phyloP scores from a whole-genome alignment of 805 yeast species.

The Ogataea paradorogensis region DNA sequence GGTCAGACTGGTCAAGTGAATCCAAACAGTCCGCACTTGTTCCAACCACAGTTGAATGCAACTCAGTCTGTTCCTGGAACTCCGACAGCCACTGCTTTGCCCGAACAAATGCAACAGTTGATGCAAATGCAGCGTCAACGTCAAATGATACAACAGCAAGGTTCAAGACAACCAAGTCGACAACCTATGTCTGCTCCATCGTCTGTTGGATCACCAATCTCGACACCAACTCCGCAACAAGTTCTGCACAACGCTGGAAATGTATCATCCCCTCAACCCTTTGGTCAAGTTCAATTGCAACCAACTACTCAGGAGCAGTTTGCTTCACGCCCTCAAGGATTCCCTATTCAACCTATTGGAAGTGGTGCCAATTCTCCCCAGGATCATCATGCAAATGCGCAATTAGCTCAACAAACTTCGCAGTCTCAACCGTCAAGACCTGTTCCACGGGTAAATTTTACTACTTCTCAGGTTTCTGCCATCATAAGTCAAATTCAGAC shows the following conservation, averaged over 20 bases:
- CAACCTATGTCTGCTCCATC: slow-evolving; percentile 13
- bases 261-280: slow-evolving; percentile 13
- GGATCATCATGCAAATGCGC: slow-evolving; percentile 8
- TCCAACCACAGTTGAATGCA: slow-evolving; percentile 13
- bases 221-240: slow-evolving; percentile 23
- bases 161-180: slow-evolving; percentile 14
- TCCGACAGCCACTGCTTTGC: slow-evolving; percentile 56
- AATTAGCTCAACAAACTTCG: slow-evolving; percentile 7
- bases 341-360: slow-evolving; percentile 6
- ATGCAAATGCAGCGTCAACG: slow-evolving; percentile 41
- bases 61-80: slow-evolving; percentile 38
- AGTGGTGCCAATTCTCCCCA: slow-evolving; percentile 14
- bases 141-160: slow-evolving; percentile 30
- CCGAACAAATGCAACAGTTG: slow-evolving; percentile 59
- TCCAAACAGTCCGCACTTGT: slow-evolving; percentile 14
- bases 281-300: slow-evolving; percentile 14
- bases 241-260: slow-evolving; percentile 14
- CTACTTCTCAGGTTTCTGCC: slow-evolving; percentile 64
- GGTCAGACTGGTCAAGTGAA: slow-evolving; percentile 10
- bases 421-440: slow-evolving; percentile 19
- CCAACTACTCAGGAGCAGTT: slow-evolving; percentile 5
- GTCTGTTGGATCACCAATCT: slow-evolving; percentile 15
- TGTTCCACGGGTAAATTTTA: slow-evolving; percentile 35
- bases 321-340: neutral
- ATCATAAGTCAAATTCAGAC: slow-evolving; percentile 60